phyloP scores from a whole-genome alignment of 2,329 filamentous ascomycete species.

The Cryphonectria nitschkei region DNA sequence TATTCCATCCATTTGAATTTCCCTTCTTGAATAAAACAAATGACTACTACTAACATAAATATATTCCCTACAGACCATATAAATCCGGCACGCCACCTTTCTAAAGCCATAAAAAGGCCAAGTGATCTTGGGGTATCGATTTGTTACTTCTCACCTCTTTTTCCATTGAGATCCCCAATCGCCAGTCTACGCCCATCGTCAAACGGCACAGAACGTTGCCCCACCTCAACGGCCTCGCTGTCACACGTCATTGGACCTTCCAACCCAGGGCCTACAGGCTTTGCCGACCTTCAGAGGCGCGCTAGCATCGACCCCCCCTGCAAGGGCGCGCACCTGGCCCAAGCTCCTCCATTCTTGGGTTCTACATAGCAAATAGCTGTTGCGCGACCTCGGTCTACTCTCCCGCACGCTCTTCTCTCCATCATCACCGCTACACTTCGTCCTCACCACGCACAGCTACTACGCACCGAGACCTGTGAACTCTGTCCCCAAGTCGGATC shows the following conservation, averaged over 20 bases:
- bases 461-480: neutral
- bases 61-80: too few relatives aligned
- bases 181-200: neutral
- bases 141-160: neutral
- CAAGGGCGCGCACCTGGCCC: conserved; percentile 11
- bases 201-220: neutral
- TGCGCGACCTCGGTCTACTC: conserved; percentile 1
- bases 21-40: neutral
- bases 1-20: too few relatives aligned
- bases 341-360: conserved; percentile 13
- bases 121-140: neutral
- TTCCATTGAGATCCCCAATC: neutral
- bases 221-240: neutral
- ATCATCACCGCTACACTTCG: neutral
- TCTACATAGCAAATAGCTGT: conserved; percentile 5
- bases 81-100: too few relatives aligned
- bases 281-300: neutral
- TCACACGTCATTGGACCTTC: conserved; percentile 8
- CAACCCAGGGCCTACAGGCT: neutral
- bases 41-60: neutral
- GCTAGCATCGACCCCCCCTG: conserved; percentile 7
- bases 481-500: neutral
- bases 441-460: neutral
- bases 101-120: too few relatives aligned
- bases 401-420: neutral